Base-by-base conservation (phyloP, 768 basidiomycete genomes). In the Xanthoconium stramineum region DNA sequence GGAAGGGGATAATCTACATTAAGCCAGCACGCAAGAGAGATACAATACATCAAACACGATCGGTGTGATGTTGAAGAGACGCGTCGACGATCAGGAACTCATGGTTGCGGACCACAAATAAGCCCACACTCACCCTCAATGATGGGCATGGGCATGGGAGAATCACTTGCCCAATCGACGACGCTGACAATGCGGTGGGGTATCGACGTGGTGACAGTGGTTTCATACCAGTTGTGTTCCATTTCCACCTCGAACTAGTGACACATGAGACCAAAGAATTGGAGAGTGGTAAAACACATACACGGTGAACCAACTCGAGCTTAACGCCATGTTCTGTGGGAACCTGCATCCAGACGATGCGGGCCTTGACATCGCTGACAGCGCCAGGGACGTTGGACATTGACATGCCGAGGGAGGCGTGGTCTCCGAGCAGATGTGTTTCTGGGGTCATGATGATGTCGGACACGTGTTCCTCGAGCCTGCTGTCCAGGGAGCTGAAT, bases 161-260 rank as follows among this genome's bases (percentile, higher is more conserved):
- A 82, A 68, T 95, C 93, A 19, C 89, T 87, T 1, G 88, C 94
- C 95, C 94, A 98, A 69, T 98, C 96, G 58, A 96, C 91, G 37
- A 95, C 92, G 29, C 88, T 86, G 65, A 98, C 75, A 61, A 94
- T 86, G 58, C 85, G 80, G 67, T 93, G 86, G 28, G 92, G 89
- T n/a, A 79, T 71, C 30, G 74, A 69, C 2, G 83, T 85, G 12
- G 89, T 86, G 40, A 99, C 86, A 20, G 91, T 81, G 5, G 93
- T 83, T 71, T 98, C 94, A 64, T 98, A 98, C 92, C 92, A 96
- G 73, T 94, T 98, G 74, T 97, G 86, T 66, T 86, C 68, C 89
- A 96, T 92, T 79, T 94, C 89, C 44, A 96, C 88, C 68, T 94
- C 92, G 65, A 94, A 89, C 85, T 88, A 14, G 54, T 17, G 28